Evolutionary conservation across 495 filamentous ascomycete species (phyloP).

Genomic region (Tuber melanosporum): DNA sequence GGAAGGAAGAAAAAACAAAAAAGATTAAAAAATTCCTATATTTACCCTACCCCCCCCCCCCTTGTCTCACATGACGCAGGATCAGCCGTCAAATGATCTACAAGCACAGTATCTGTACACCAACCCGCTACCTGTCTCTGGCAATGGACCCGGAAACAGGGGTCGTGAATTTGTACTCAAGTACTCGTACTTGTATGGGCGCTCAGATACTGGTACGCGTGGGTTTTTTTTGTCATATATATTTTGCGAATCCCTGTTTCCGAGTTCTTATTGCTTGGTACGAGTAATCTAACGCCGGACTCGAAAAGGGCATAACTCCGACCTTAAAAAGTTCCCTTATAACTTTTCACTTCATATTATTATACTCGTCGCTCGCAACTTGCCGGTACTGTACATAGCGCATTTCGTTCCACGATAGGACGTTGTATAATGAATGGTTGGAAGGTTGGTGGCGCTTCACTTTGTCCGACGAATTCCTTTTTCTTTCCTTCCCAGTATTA

Average conservation of each 20-base stretch:
- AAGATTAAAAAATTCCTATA: background rate
- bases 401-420: background rate
- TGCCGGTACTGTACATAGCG: background rate
- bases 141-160: too few relatives aligned
- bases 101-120: background rate
- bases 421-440: background rate
- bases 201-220: too few relatives aligned
- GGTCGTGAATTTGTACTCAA: too few relatives aligned
- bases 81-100: constrained; percentile 1
- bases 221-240: too few relatives aligned
- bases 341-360: background rate
- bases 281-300: background rate
- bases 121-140: background rate
- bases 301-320: background rate
- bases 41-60: background rate
- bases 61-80: background rate
- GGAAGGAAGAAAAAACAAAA: background rate
- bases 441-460: background rate
- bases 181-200: too few relatives aligned
- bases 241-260: too few relatives aligned
- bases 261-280: too few relatives aligned
- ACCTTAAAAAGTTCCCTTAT: background rate
- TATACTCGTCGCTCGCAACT: background rate
- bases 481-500: background rate
- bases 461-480: background rate